Conservation (phyloP, 768 basidiomycete species). For the Melanogaster broomeanus region DNA sequence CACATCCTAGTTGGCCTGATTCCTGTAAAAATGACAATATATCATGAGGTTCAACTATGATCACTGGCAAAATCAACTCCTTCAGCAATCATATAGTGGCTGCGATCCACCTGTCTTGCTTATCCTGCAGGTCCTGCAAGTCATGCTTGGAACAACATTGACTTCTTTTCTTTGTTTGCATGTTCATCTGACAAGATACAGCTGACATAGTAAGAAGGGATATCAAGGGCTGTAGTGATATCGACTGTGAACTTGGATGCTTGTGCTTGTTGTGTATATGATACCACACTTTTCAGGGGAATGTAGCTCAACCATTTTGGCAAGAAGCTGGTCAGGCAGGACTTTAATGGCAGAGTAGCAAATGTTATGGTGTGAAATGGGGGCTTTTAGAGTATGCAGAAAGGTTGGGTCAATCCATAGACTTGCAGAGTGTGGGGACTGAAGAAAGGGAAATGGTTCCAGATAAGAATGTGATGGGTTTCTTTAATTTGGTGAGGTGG, state of each 20-base stretch:
- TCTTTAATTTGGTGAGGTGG: background rate
- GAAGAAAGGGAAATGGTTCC: slow-evolving; percentile 6
- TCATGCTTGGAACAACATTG: too few relatives aligned
- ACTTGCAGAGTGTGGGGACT: background rate
- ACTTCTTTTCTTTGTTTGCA: slow-evolving; percentile 5
- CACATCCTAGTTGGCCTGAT: slow-evolving; percentile 8
- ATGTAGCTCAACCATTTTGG: too few relatives aligned
- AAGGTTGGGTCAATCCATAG: background rate
- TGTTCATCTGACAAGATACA: background rate
- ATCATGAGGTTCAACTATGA: too few relatives aligned
- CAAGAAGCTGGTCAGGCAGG: rapidly evolving
- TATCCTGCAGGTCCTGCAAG: too few relatives aligned
- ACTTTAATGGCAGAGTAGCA: background rate
- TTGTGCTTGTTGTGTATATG: slow-evolving; percentile 10
- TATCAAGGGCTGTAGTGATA: background rate
- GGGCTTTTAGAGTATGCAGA: background rate
- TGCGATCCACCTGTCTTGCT: too few relatives aligned
- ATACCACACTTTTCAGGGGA: background rate
- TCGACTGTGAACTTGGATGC: too few relatives aligned
- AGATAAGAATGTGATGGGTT: slow-evolving; percentile 11
- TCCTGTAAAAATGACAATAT: slow-evolving; percentile 16
- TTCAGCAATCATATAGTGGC: too few relatives aligned
- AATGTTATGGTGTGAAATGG: background rate
- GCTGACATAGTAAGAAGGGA: slow-evolving; percentile 9
- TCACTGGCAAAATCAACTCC: too few relatives aligned